Evolutionary conservation across 192 early-diverging fungal species (phyloP), one percentile per base, ranked within the genome.

Genomic region (Pecoramyces ruminantium): DNA sequence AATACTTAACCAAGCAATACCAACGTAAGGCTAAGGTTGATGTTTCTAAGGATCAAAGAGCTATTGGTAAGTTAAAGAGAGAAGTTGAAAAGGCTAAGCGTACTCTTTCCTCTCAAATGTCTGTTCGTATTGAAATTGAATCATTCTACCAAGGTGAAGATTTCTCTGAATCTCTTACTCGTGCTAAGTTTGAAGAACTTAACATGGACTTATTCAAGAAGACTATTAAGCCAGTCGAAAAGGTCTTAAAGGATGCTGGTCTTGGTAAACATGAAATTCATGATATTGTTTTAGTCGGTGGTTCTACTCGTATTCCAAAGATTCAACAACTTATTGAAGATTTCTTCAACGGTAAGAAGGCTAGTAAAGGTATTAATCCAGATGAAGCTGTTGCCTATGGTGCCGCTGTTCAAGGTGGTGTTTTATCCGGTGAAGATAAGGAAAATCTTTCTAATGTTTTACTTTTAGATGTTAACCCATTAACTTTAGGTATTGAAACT

Each of bases 301-400:
- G 97, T 81, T 98, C 97, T 81, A 97, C 97, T 58, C 97, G 97
- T 90, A 98, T 98, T 83, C 97, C 97, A 88, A 96, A 96, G 92
- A 94, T 98, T 79, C 92, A 94, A 81, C 89, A 95, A 85, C 89
- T 98, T 79, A 88, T 98, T 40, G 94, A 96, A 85, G 93, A 95
- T 79, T 97, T 90, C 90, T 98, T 98, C 84, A 94, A 95, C 85
- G 95, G 96, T 84, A 97, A 96, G 92, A 96, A 97, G 91, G 93
- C 95, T 42, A 90, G 88, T 87, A 97, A 97, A 92, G 93, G 94
- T 83, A 96, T 98, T 85, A 98, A 98, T 91, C 96, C 96, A 83
- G 97, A 98, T 88, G 97, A 98, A 89, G 97, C 96, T 83, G 97
- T 98, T 81, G 97, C 97, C 78, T 97, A 95, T 83, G 97, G 97